Percentiles rank a stretch among this genome's conserved stretches.
These are phyloP conservation scores for Aspergillus ellipticus DNA, from an alignment of 495 filamentous ascomycete species.

Conservation along the genomic window DNA sequence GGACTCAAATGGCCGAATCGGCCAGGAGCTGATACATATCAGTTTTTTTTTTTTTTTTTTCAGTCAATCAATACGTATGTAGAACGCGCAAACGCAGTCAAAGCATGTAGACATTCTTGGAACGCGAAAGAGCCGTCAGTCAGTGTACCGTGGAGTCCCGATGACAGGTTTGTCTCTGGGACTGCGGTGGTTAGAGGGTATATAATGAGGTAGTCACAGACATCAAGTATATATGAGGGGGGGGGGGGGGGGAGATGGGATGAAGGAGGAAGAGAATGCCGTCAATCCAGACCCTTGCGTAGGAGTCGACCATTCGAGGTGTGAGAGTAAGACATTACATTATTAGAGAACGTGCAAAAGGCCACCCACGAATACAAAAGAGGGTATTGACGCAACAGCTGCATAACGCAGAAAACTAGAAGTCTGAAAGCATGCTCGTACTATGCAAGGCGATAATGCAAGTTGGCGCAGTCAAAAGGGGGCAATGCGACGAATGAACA, in stretches of 20 bases:
- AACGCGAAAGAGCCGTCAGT: neutral
- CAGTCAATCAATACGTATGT: no score
- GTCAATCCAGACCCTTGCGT: neutral
- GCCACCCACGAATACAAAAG: slow-evolving; percentile 22
- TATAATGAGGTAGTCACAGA: neutral
- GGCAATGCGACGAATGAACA: slow-evolving; percentile 7
- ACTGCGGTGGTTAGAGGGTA: neutral
- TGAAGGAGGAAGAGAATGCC: neutral
- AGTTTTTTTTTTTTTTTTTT: no score
- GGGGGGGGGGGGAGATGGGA: neutral
- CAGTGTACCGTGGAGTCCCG: neutral
- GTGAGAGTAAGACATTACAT: slow-evolving; percentile 20
- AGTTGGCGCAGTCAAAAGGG: slow-evolving; percentile 9
- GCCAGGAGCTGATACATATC: no score
- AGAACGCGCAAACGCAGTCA: no score
- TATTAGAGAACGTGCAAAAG: slow-evolving; percentile 17
- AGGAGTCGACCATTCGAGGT: slow-evolving; percentile 6
- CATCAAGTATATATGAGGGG: neutral
- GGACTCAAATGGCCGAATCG: no score
- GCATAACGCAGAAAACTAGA: neutral
- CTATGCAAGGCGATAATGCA: slow-evolving; percentile 17
- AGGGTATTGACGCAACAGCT: slow-evolving; percentile 26
- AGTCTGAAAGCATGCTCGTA: slow-evolving; percentile 14
- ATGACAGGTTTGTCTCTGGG: neutral
- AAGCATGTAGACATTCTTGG: neutral